Conservation (phyloP, 176 grass and related monocot genomes). For the Leersia perrieri region DNA sequence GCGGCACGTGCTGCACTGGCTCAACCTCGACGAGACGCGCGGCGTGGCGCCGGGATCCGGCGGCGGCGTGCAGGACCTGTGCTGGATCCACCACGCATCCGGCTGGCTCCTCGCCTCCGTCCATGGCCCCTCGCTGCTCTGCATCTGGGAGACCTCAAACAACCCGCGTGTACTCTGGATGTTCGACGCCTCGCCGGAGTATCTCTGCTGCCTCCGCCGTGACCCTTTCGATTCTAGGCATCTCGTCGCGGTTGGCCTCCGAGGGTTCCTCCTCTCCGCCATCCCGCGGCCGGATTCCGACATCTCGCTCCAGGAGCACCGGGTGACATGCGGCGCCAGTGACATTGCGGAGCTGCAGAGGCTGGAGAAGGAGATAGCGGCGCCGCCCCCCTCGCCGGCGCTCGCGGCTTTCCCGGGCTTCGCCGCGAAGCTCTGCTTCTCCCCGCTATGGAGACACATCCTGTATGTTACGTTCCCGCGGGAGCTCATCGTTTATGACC, state of each 20-base stretch:
- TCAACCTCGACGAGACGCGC: conserved; percentile 62
- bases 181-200: conserved; percentile 90
- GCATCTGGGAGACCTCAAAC: conserved; percentile 66
- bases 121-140: conserved; percentile 81
- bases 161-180: conserved; percentile 80
- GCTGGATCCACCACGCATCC: conserved; percentile 79
- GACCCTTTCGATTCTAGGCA: conserved; percentile 85
- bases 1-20: conserved; percentile 66
- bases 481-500: conserved; percentile 84
- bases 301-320: conserved; percentile 81
- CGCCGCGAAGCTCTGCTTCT: conserved; percentile 66
- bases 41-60: conserved; percentile 40
- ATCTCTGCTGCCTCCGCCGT: conserved; percentile 82
- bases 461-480: conserved; percentile 56
- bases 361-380: conserved; percentile 67
- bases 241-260: conserved; percentile 76
- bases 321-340: conserved; percentile 35
- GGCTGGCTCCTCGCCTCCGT: conserved; percentile 78
- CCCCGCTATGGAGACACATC: conserved; percentile 73
- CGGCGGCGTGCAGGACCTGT: conserved; percentile 82
- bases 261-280: conserved; percentile 78
- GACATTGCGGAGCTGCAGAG: conserved; percentile 75
- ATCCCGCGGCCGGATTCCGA: conserved; percentile 47
- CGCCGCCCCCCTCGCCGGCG: conserved; percentile 56
- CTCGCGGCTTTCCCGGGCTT: conserved; percentile 64